Percentiles rank a stretch among this genome's conserved stretches.
These are phyloP conservation scores for Hordeum marinum DNA, from an alignment of 176 grass and related monocot genomes.

Conservation along the genomic window DNA sequence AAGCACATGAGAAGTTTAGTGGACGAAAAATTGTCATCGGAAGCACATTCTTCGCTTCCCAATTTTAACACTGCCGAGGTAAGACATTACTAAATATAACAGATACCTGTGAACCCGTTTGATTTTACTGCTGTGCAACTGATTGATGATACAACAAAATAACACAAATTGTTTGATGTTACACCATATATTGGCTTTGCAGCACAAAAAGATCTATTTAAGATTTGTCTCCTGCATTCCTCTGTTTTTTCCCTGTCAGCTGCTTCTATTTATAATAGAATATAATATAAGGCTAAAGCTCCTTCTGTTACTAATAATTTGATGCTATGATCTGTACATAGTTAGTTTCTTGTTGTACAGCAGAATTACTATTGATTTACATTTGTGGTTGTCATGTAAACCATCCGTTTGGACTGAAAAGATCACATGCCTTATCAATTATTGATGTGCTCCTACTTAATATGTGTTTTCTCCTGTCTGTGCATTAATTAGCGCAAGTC, in stretches of 20 bases:
- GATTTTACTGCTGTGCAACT: background rate
- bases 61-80: slow-evolving; percentile 66
- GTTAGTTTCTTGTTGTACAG: background rate
- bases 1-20: slow-evolving; percentile 73
- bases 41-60: slow-evolving; percentile 49
- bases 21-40: slow-evolving; percentile 62
- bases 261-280: background rate
- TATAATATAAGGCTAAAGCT: background rate
- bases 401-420: background rate
- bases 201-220: background rate
- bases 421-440: background rate
- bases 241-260: background rate
- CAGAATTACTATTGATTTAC: background rate
- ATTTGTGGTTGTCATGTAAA: background rate
- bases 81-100: slow-evolving; percentile 18
- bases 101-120: slow-evolving; percentile 18
- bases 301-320: background rate
- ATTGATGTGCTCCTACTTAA: background rate
- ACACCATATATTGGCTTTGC: background rate
- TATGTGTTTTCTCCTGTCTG: background rate
- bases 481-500: background rate
- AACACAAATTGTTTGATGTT: background rate
- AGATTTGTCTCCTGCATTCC: background rate
- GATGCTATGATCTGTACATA: background rate
- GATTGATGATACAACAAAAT: background rate